Conservation (phyloP, 2,329 filamentous ascomycete genomes). For the Pezicula radicicola region DNA sequence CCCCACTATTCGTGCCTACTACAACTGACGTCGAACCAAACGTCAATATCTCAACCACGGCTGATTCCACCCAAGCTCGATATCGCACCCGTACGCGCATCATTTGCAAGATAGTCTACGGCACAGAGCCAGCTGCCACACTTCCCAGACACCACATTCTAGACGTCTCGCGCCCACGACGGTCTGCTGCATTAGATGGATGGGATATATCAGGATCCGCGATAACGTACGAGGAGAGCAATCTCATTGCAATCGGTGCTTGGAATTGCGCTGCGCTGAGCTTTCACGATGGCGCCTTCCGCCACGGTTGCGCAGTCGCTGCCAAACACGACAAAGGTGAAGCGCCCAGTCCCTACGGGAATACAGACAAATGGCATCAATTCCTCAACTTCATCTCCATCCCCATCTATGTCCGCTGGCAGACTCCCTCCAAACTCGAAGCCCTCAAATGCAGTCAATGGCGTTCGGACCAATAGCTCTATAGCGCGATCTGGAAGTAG, state of each 20-base stretch:
- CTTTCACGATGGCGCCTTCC: slow-evolving; percentile 24
- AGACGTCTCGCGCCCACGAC: slow-evolving; percentile 3
- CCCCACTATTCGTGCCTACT: too few relatives aligned
- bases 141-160: background rate
- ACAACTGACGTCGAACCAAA: too few relatives aligned
- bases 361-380: slow-evolving; percentile 39
- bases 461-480: slow-evolving; percentile 28
- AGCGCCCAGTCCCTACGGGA: slow-evolving; percentile 63
- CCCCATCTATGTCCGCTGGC: slow-evolving; percentile 51
- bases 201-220: slow-evolving; percentile 8
- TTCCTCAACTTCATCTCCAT: slow-evolving; percentile 49
- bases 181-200: slow-evolving; percentile 15
- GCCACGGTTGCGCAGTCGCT: slow-evolving; percentile 22
- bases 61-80: background rate
- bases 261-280: slow-evolving; percentile 5
- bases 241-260: background rate
- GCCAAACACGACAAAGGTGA: slow-evolving; percentile 51
- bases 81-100: background rate
- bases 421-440: slow-evolving; percentile 49
- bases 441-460: slow-evolving; percentile 46
- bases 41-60: background rate
- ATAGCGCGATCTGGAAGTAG: slow-evolving; percentile 52
- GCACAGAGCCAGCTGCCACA: background rate
- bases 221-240: slow-evolving; percentile 18
- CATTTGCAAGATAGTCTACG: background rate